Base-by-base conservation (phyloP, 2,329 filamentous ascomycete species). In the Leptographium lundbergii region DNA sequence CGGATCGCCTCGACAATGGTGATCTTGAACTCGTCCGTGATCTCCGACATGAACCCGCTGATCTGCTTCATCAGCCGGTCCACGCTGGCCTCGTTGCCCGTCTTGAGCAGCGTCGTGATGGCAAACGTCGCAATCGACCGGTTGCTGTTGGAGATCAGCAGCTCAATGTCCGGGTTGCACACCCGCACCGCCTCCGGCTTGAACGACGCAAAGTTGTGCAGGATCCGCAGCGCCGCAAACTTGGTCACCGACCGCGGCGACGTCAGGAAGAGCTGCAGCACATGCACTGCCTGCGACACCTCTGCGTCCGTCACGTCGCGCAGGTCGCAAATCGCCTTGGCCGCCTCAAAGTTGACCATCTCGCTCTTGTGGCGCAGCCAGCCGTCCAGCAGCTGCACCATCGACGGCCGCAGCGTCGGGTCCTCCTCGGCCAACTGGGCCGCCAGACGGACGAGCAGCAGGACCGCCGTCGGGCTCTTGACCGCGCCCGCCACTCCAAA, bases 1-100 rank as follows among this genome's bases (percentile, higher is more conserved):
- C 94, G 88, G 69, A 99, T 96, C 50, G 94, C 94, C 73, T 99
- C 94, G 51, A 99, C 92, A 68, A 99, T 96, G n/a, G 94, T 99
- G 66, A 99, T 96, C 80, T 97, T 99, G 80, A 99, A 99, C 73
- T 99, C 94, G 69, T 99, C 94, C 7, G 92, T 96, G 65, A 97
- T 97, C 73, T 97, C 94, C 5, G 91, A 89, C 94, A 99, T 97
- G 77, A 99, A 96, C 47, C 88, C 87, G 27, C 90, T 91, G 63
- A 99, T 97, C 72, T 97, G 91, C 81, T 96, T 96, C 91, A 99
- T 96, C 65, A 99, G 76, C 58, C 94, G 86, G 71, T 99, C 94
- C 52, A 99, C 94, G 65, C 91, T 96, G 47, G 89, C 89, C 75
- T 99, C 94, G 69, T 97, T 99, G 62, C 94, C 94, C 13, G 94